Percentiles rank a stretch among this genome's conserved stretches.
These are phyloP conservation scores for Erodium moschatum DNA, from an alignment of 441 rosid species.

Conservation along the genomic window DNA sequence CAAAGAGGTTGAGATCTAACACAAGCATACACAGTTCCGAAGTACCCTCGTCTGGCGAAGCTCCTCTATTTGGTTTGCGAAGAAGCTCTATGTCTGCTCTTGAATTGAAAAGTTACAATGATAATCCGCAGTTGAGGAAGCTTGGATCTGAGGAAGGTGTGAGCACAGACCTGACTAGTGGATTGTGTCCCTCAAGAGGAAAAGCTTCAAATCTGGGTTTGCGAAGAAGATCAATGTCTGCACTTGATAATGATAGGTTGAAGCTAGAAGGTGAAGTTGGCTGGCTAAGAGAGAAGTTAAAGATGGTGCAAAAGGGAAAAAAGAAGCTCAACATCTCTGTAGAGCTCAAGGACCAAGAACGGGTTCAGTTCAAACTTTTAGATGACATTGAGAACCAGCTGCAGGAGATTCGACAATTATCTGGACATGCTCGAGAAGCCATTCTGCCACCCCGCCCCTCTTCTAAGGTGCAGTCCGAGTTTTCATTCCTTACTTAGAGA, in stretches of 20 bases:
- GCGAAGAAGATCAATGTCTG: constrained; percentile 1
- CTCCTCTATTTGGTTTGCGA: too few species aligned
- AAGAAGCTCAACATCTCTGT: not conserved
- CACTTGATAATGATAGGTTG: not conserved
- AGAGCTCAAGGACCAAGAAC: not conserved
- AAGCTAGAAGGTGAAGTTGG: not conserved
- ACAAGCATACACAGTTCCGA: too few species aligned
- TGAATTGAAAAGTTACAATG: not conserved
- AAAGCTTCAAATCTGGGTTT: not conserved
- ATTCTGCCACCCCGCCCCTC: too few species aligned
- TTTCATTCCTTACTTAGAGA: too few species aligned
- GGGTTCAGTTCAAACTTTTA: not conserved
- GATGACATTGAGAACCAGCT: not conserved
- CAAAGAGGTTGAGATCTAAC: too few species aligned
- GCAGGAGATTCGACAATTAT: not conserved
- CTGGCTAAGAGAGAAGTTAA: not conserved
- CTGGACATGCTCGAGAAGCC: not conserved
- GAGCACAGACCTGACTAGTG: too few species aligned
- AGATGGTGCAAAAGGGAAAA: not conserved
- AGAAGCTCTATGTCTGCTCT: too few species aligned
- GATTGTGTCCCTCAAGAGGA: not conserved
- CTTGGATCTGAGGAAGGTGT: not conserved
- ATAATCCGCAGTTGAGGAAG: not conserved
- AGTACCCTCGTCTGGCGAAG: too few species aligned
- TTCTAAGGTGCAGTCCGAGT: too few species aligned